Conservation (phyloP, 768 basidiomycete species). For the Suillus brevipes region DNA sequence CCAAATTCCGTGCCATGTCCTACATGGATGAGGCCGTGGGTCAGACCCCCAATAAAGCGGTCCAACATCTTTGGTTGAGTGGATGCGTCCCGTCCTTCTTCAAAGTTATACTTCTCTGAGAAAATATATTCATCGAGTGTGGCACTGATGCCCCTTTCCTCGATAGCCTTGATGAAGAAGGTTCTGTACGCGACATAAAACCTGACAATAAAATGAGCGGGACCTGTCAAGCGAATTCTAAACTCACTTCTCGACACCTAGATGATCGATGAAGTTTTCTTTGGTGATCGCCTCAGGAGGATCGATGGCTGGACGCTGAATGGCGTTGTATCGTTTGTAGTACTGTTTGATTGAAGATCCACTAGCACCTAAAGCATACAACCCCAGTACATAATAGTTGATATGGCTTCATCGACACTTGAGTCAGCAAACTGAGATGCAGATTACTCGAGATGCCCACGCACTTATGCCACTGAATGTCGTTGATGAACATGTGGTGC, state of each 20-base stretch:
- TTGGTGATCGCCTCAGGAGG: slow-evolving; percentile 27
- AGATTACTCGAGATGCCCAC: slow-evolving; percentile 9
- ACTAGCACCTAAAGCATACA: slow-evolving; percentile 29
- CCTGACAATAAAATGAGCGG: slow-evolving; percentile 9
- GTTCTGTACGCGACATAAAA: slow-evolving; percentile 27
- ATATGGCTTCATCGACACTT: slow-evolving; percentile 23
- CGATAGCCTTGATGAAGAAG: slow-evolving; percentile 25
- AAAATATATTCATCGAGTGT: slow-evolving; percentile 32
- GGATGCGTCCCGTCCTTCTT: too few species aligned
- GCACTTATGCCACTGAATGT: slow-evolving; percentile 49
- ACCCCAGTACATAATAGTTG: slow-evolving; percentile 29
- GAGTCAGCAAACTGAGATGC: background rate
- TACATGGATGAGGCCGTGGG: too few species aligned
- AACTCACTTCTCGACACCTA: slow-evolving; percentile 28
- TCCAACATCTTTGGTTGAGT: too few species aligned
- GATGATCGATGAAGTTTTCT: slow-evolving; percentile 26
- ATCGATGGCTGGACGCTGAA: slow-evolving; percentile 25
- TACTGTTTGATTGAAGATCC: slow-evolving; percentile 25
- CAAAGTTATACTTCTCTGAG: slow-evolving; percentile 27
- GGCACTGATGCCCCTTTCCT: slow-evolving; percentile 15
- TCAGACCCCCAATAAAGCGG: too few species aligned
- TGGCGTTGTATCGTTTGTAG: slow-evolving; percentile 22
- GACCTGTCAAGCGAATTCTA: background rate
- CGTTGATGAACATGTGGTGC: slow-evolving; percentile 51
- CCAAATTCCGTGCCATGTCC: too few species aligned